Base-by-base conservation (phyloP, 371 early-diverging fungal species). In the Mortierella sp. region DNA sequence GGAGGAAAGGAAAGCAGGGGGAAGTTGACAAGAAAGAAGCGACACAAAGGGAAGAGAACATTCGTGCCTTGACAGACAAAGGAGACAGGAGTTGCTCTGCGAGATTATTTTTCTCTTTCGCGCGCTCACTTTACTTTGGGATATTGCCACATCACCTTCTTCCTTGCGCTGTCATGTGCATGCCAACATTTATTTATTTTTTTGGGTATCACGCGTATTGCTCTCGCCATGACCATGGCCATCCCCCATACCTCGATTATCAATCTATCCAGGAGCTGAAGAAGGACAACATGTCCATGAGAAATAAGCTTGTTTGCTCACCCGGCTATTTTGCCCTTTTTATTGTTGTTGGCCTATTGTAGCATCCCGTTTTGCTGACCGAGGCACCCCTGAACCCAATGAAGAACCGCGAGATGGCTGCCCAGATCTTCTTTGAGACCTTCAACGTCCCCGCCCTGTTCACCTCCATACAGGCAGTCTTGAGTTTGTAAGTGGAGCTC, bases 351-450 rank as follows among this genome's bases (percentile, higher is more conserved):
- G 97, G 48, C 38, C 0, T 48, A 48, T 50, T 98, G 90, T 99
- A 99, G 92, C 99, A 99, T 92, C 99, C 99, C 75, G 99, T 99
- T 76, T 92, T 99, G 79, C 94, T 99, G 84, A 99, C 99, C 76
- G 99, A 99, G 91, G 99, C 99, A 70, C 99, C 99, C 52, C 94
- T 99, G 84, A 99, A 99, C 96, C 99, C 99, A 89, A 99, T 99
- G 95, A 95, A 94, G 89, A 99, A 99, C 96, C 97, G 99, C 91
- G 99, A 99, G 91, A 99, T 99, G 95, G 99, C 99, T 98, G 98
- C 98, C 79, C 99, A 99, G 92, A 99, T 99, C 91, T 98, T 99
- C 97, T 99, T 99, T 90, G 99, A 99, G 92, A 99, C 99, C 50
- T 99, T 99, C 95, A 98, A 99, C 87, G 95, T 95, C 65, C 99